These are phyloP conservation scores for Lachnellula subtilissima DNA, from an alignment of 2,329 filamentous ascomycete species.

Conservation along the genomic window DNA sequence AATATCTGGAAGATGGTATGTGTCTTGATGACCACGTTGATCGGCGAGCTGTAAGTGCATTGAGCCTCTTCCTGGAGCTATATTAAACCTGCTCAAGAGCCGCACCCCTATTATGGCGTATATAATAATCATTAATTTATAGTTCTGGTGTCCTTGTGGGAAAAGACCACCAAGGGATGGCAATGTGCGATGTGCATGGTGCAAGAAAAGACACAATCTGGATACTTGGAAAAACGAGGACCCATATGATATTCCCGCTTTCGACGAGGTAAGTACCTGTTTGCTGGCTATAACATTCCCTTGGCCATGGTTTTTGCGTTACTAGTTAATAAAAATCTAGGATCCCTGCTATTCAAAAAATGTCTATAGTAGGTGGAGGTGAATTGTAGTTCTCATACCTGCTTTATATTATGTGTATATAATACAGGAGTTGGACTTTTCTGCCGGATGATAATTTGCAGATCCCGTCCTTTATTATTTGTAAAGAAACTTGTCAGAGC, in stretches of 20 bases:
- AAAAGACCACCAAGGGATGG: slow-evolving; percentile 6
- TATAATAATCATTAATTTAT: slow-evolving; percentile 3
- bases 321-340: slow-evolving; percentile 3
- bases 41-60: slow-evolving; percentile 2
- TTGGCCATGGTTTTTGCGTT: background rate
- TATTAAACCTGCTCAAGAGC: background rate
- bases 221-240: slow-evolving; percentile 5
- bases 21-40: slow-evolving; percentile 1
- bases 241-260: slow-evolving; percentile 6
- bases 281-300: background rate
- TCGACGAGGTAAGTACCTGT: slow-evolving; percentile 11
- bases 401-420: no score
- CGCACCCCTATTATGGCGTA: background rate
- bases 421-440: no score
- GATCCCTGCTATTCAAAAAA: slow-evolving; percentile 14
- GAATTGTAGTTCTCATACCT: background rate
- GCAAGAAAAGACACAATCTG: slow-evolving; percentile 14
- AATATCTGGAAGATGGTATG: slow-evolving; percentile 2
- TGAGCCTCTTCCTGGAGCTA: background rate
- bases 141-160: slow-evolving; percentile 18
- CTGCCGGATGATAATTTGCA: no score
- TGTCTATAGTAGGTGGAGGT: background rate
- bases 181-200: slow-evolving; percentile 15
- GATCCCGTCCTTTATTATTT: no score
- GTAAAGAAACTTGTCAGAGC: no score